Conservation (phyloP, 2,329 filamentous ascomycete genomes). For the Venturia carpophila region DNA sequence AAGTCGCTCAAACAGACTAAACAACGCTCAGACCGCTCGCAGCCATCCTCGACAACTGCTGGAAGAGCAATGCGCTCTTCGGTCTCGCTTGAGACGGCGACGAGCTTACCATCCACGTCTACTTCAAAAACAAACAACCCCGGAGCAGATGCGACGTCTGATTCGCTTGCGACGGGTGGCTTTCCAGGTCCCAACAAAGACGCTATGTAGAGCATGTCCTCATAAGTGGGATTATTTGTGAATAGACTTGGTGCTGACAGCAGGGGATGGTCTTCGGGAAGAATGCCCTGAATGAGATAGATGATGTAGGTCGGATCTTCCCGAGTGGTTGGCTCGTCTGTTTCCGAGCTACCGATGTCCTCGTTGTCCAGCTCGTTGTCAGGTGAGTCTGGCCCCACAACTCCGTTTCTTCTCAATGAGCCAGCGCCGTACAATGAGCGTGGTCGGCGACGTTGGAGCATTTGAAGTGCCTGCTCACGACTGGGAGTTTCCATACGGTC, state of each 20-base stretch:
- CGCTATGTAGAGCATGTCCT: slow-evolving; percentile 63
- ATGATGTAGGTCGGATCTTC: slow-evolving; percentile 57
- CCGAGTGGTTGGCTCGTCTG: neutral
- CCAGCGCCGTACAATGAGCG: slow-evolving; percentile 41
- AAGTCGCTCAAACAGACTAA: slow-evolving; percentile 61
- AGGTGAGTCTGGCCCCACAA: slow-evolving; percentile 51
- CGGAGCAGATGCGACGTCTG: slow-evolving; percentile 55
- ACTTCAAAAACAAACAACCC: slow-evolving; percentile 47
- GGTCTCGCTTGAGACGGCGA: slow-evolving; percentile 36
- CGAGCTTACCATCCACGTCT: slow-evolving; percentile 27
- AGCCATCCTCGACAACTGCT: slow-evolving; percentile 28
- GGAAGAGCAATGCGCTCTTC: slow-evolving; percentile 25
- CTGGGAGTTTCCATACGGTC: slow-evolving; percentile 11
- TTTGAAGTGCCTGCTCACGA: slow-evolving; percentile 40
- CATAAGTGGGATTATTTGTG: slow-evolving; percentile 63
- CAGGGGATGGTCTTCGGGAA: slow-evolving; percentile 62
- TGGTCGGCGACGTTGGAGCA: slow-evolving; percentile 22
- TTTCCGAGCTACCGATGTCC: slow-evolving; percentile 19
- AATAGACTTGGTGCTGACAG: slow-evolving; percentile 62
- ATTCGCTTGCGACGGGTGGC: slow-evolving; percentile 57
- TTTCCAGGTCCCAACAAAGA: slow-evolving; percentile 60
- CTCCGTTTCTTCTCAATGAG: slow-evolving; percentile 54
- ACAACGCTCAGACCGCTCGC: slow-evolving; percentile 36
- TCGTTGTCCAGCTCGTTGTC: slow-evolving; percentile 30
- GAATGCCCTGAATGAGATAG: slow-evolving; percentile 62